A percentile compares a stretch with the other conserved stretches of the same genome.
These are phyloP conservation scores for Hericium alpestre DNA, from an alignment of 768 basidiomycete species.

Conservation along the genomic window DNA sequence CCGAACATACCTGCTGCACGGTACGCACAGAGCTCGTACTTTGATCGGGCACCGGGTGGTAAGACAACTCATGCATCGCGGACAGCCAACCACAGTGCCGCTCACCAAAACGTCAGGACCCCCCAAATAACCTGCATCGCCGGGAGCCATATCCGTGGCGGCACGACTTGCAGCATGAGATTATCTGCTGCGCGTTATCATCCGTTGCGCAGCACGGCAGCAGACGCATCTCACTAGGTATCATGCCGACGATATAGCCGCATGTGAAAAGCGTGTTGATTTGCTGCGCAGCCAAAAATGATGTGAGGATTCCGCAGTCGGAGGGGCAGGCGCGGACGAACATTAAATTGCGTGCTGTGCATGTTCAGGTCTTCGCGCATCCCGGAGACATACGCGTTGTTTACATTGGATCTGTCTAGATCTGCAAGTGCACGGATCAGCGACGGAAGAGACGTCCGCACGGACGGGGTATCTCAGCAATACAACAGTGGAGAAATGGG, in stretches of 20 bases:
- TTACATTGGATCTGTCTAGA: constrained; percentile 57
- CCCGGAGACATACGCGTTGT: constrained; percentile 71
- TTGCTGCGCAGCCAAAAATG: constrained; percentile 28
- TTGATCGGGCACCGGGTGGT: neutral
- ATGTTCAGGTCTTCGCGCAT: constrained; percentile 66
- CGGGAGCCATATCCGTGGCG: constrained; percentile 60
- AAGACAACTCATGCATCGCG: neutral
- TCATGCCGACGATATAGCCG: constrained; percentile 68
- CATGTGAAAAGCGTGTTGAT: constrained; percentile 65
- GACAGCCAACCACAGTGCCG: constrained; percentile 1
- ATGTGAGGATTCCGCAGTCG: neutral
- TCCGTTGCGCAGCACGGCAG: neutral
- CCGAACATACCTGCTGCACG: constrained; percentile 38
- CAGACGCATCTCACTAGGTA: constrained; percentile 37
- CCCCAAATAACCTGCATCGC: constrained; percentile 58
- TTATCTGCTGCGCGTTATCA: constrained; percentile 33
- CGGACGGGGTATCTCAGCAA: neutral
- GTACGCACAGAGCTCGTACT: constrained; percentile 48
- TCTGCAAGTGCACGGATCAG: constrained; percentile 25
- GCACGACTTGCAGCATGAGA: constrained; percentile 51
- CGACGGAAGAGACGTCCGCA: neutral
- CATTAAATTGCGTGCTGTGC: constrained; percentile 55
- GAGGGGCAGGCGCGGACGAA: constrained; percentile 14
- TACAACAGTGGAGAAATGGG: neutral
- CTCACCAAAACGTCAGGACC: constrained; percentile 51